Conservation (phyloP, 768 basidiomycete species). For the Boletus rex-veris region DNA sequence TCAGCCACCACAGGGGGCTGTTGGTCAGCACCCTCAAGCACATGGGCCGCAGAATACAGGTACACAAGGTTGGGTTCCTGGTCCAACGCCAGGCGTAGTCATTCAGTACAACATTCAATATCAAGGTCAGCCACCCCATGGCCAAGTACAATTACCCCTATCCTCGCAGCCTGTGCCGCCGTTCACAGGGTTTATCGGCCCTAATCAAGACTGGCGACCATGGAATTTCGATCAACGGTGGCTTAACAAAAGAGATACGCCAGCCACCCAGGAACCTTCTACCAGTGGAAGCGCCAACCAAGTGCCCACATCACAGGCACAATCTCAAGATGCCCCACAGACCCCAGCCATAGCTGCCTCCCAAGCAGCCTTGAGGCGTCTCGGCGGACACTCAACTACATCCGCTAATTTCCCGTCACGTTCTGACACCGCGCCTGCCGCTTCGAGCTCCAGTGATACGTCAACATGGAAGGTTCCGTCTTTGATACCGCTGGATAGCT, state of each 20-base stretch:
- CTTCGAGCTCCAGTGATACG: conserved; percentile 8
- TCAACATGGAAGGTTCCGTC: conserved; percentile 24
- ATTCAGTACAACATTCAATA: conserved; percentile 67
- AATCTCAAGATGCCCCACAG: conserved; percentile 9
- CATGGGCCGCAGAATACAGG: conserved; percentile 32
- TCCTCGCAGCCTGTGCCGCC: conserved; percentile 44
- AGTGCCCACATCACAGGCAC: conserved; percentile 5
- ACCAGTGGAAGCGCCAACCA: neutral
- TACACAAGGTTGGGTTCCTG: conserved; percentile 35
- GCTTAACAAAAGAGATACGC: conserved; percentile 16
- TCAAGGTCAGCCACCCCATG: conserved; percentile 38
- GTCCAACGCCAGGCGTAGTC: conserved; percentile 45
- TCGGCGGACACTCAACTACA: conserved; percentile 21
- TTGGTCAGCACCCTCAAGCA: conserved; percentile 30
- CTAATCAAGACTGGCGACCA: conserved; percentile 60
- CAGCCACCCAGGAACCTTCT: conserved; percentile 11
- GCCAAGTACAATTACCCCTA: conserved; percentile 30
- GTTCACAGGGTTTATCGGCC: conserved; percentile 61
- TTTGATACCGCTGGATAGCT: conserved; percentile 24
- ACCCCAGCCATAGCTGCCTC: conserved; percentile 57
- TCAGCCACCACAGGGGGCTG: conserved; percentile 37
- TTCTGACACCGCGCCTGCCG: conserved; percentile 3
- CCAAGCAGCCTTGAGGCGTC: conserved; percentile 60
- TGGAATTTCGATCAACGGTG: conserved; percentile 48
- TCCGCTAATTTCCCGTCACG: neutral